Evolutionary conservation across 164 flowering plant genomes (phyloP), one percentile per base, ranked within the genome.

Genomic region (Stephania cephalantha): DNA sequence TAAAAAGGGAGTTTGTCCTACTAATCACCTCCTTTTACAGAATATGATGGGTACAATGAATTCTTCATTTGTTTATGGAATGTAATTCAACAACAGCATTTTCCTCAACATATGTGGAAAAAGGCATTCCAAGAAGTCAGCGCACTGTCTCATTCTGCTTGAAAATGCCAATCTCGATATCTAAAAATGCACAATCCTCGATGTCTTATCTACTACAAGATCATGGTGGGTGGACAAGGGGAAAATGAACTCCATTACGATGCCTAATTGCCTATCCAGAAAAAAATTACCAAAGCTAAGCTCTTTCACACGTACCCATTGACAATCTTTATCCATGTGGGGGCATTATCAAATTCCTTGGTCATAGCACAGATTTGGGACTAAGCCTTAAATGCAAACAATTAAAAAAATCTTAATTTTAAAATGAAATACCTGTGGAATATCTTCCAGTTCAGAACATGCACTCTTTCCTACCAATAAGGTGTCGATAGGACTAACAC

Each of bases 361-460:
- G 55, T 50, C 55, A 50, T 50, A 50, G 55, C 55, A 50, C 15
- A 9, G 55, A 15, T 50, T 8, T 50, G 3, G 55, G 55, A 50
- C 55, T 50, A 2, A 25, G 6, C 7, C 66, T 61, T 0, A 53
- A 6, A 29, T 9, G 46, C 67, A 48, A 48, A 72, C 17, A 13
- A 71, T 30, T 17, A 46, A 53, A 69, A 71, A 18, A 61, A 2
- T 35, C 18, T 61, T 22, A 61, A 48, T 6, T 44, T 22, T 5
- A 53, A 68, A 2, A 63, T 46, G 61, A 69, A 42, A 44, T 84
- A 94, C 99, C 98, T 89, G 98, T 3, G 96, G 90, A 80, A 88
- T 74, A 83, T 96, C 99, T 76, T 90, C 98, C 74, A 87, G 87
- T 81, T 94, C 99, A 71, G 94, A 82, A 79, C 71, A 89, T 75